phyloP scores from a whole-genome alignment of 2,329 filamentous ascomycete species.

The Hymenoscyphus infarciens region DNA sequence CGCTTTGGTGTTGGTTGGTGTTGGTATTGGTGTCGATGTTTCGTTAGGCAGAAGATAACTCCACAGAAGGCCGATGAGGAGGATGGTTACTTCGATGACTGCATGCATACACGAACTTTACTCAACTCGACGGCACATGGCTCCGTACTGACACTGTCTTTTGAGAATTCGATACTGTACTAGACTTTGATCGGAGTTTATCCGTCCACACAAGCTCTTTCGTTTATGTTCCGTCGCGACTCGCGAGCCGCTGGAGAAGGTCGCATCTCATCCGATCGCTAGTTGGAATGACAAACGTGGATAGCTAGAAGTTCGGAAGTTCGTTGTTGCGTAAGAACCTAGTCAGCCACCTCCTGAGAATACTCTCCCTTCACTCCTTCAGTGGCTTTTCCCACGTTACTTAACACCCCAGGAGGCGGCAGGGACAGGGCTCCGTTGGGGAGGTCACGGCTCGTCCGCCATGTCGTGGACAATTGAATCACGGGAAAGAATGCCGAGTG shows the following conservation, averaged over 20 bases:
- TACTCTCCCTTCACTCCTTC: background rate
- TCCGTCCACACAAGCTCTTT: background rate
- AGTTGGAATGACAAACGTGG: background rate
- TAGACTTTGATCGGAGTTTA: background rate
- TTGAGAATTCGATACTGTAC: background rate
- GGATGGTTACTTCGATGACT: conserved; percentile 1
- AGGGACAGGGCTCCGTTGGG: background rate
- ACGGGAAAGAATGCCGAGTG: conserved; percentile 1
- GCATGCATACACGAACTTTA: conserved; percentile 9
- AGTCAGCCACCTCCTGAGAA: background rate
- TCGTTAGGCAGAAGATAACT: background rate
- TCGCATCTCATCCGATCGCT: background rate
- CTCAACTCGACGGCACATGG: background rate
- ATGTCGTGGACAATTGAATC: background rate
- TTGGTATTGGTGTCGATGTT: background rate
- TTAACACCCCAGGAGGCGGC: background rate
- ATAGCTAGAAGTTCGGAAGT: background rate
- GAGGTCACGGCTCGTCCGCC: background rate
- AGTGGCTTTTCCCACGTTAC: background rate
- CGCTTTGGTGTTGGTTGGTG: background rate
- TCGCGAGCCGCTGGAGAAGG: background rate
- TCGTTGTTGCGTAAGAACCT: background rate
- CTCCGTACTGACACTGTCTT: background rate
- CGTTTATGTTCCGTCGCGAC: background rate
- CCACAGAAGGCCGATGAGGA: background rate